Evolutionary conservation across 331 rosid genomes (phyloP).

Genomic region (Pyrus hybrid): DNA sequence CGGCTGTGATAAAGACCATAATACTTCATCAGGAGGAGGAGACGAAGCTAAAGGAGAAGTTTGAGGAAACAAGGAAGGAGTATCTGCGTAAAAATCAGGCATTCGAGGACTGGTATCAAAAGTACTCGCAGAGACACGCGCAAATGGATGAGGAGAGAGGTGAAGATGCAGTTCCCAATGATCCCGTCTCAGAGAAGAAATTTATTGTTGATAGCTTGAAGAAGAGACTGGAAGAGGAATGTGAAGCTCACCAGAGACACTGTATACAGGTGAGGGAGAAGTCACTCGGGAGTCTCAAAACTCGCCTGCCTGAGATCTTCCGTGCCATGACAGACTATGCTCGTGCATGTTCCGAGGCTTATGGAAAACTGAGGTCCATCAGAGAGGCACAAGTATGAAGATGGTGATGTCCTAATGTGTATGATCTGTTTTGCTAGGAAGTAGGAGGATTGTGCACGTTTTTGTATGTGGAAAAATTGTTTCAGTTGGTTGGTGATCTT

Average conservation of each 20-base stretch:
- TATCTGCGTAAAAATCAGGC: conserved; percentile 48
- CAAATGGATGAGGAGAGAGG: conserved; percentile 49
- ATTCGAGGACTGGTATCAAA: conserved; percentile 71
- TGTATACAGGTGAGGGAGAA: conserved; percentile 73
- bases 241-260: conserved; percentile 48
- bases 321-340: conserved; percentile 56
- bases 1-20: conserved; percentile 62
- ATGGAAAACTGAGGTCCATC: conserved; percentile 40
- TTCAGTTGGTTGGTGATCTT: conserved; percentile 21
- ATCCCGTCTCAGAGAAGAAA: conserved; percentile 49
- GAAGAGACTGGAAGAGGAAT: conserved; percentile 68
- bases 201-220: no score
- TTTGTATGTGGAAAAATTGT: conserved; percentile 22
- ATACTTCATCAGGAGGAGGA: conserved; percentile 72
- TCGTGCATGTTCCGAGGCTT: conserved; percentile 49
- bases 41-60: conserved; percentile 70
- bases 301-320: conserved; percentile 79
- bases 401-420: conserved; percentile 14
- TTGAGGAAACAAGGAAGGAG: conserved; percentile 60
- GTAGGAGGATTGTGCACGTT: conserved; percentile 10
- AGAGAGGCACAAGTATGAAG: conserved; percentile 20
- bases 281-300: conserved; percentile 61
- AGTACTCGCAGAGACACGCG: conserved; percentile 38
- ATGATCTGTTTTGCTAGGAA: neutral
- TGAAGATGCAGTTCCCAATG: conserved; percentile 49